Base-by-base conservation (phyloP, 805 yeast species). In the Saccharomycopsis sp. region DNA sequence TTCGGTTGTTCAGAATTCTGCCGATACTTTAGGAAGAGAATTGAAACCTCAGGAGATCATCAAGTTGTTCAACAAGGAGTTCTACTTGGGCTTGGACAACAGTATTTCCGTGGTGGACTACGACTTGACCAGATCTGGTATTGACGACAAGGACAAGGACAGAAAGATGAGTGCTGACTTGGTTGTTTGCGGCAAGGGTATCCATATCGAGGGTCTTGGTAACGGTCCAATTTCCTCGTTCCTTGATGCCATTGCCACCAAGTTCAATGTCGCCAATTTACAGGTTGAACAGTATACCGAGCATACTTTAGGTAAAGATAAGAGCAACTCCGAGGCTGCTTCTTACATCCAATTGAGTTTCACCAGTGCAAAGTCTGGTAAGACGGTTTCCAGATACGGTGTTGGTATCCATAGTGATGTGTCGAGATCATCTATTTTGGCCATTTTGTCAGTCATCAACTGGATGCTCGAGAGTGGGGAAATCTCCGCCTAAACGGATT, bases 361-460 rank as follows among this genome's bases (percentile, higher is more conserved):
- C 70, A 67, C 77, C 41, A 55, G 56, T 20, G 74, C 76, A 50
- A 75, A 73, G 22, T 72, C 71, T 52, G 75, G 74, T 56, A 76
- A 76, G 62, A 67, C 74, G 67, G 65, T 72, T 53, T 67, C 72
- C 60, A 71, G 71, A 66, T 92, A 97, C 97, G 97, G 97, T 73
- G 92, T 92, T 60, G 97, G 97, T 68, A 83, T 90, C 62, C 86
- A 89, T 69, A 93, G 85, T 72, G 96, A 92, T 73, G 94, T 89
- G 57, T 86, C 96, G 24, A 86, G 85, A 68, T 94, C 97, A 53
- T 85, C 96, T 3, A 81, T 89, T 66, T 78, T 80, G 65, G 82
- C 93, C 15, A 77, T 87, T 62, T 68, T 85, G 50, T 83, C 92
- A 19, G 78, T 86, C 58, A 75, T 87, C 55, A 87, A 87, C 67